phyloP scores from a whole-genome alignment of 257 asterid genomes.

The Catharanthus roseus region DNA sequence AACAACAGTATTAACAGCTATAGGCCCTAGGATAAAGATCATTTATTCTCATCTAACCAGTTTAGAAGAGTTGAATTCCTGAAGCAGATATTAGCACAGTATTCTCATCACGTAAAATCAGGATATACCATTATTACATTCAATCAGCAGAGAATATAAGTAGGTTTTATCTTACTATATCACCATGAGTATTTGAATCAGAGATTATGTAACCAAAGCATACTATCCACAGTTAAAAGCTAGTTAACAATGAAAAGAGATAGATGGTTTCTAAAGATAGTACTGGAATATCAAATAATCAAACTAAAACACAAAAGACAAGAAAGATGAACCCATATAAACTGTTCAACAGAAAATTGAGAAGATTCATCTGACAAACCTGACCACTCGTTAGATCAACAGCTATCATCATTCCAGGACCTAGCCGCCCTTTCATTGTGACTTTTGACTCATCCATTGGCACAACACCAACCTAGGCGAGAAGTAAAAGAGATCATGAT shows the following conservation, averaged over 20 bases:
- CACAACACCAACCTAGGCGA: constrained; percentile 83
- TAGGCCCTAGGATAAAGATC: not conserved
- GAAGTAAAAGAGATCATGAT: constrained; percentile 19
- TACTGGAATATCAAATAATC: not conserved
- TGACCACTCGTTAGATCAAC: constrained; percentile 85
- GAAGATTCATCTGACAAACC: constrained; percentile 40
- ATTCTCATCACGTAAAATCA: not conserved
- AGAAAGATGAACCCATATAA: not conserved
- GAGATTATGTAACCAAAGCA: not conserved
- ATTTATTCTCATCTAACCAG: not conserved
- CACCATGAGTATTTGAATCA: not conserved
- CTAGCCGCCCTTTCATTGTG: constrained; percentile 93
- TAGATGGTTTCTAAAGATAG: not conserved
- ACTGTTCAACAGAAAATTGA: not conserved
- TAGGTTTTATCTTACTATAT: not conserved
- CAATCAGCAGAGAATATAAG: not conserved
- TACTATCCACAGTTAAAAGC: not conserved
- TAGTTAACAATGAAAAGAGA: not conserved
- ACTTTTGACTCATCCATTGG: constrained; percentile 92
- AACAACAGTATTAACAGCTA: not conserved
- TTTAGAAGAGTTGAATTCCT: constrained; percentile 1
- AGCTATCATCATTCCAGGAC: constrained; percentile 99
- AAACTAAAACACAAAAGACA: not conserved
- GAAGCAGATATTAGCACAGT: not conserved
- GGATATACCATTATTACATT: not conserved